Evolutionary conservation across 331 rosid species (phyloP), one percentile per base, ranked within the genome.

Genomic region (Arachis monticola): DNA sequence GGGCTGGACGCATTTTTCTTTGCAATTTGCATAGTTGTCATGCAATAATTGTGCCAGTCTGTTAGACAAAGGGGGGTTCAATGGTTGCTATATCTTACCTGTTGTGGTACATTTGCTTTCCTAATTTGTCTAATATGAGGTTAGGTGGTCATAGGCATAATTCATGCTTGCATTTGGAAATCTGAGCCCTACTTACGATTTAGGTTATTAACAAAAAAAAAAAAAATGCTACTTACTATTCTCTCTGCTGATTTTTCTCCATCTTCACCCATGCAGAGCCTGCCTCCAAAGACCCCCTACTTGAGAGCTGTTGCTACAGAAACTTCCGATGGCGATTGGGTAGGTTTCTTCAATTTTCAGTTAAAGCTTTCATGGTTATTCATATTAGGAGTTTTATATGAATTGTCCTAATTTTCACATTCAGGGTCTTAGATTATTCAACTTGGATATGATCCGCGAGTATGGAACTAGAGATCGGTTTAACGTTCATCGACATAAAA

Each of bases 301-400:
- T 93, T 14, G 98, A 93, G 89, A 86, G 74, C 92, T 93, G 42
- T n/a, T n/a, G 97, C 96, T 2, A 91, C 85, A 86, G 98, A 89
- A 80, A n/a, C n/a, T 95, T 93, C 73, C 83, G 96, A 6, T 74
- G 78, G 76, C 80, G 92, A 64, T 81, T 93, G 93, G 98, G n/a
- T 93, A 87, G 48, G 32, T 31, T 69, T 44, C 30, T 10, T n/a
- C n/a, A n/a, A n/a, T n/a, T n/a, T n/a, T n/a, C 60, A 30, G 32
- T 44, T 56, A 56, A 64, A 52, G 35, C 59, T 42, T 66, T 41
- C 38, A 38, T 13, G 12, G 12, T 55, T 60, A 53, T 42, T 59
- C 31, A 30, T 66, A 46, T 58, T 32, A 53, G 61, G 64, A 65
- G 76, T 9, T 67, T 64, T 12, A 76, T 9, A 70, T 72, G 17